Conservation (phyloP, 805 yeast species). For the Starmerella powellii region DNA sequence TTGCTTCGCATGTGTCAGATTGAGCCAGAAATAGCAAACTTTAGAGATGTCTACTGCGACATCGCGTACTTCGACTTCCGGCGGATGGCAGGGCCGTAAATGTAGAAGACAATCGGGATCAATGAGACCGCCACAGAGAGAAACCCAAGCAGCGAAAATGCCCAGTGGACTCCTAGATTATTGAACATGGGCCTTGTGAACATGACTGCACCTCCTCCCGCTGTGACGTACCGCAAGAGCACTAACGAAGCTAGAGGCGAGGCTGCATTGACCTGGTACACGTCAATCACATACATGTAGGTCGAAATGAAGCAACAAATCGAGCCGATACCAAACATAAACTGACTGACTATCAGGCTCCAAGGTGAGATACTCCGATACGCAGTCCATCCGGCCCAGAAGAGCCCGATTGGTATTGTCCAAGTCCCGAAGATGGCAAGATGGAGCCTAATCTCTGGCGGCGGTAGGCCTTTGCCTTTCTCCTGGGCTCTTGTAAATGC, state of each 20-base stretch:
- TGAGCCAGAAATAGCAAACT: too few relatives aligned
- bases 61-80: slow-evolving; percentile 8
- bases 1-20: too few relatives aligned
- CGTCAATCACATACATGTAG: slow-evolving; percentile 15
- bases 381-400: slow-evolving; percentile 18
- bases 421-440: slow-evolving; percentile 9
- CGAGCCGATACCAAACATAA: slow-evolving; percentile 14
- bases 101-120: slow-evolving; percentile 4
- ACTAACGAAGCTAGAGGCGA: slow-evolving; percentile 15
- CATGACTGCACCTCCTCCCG: slow-evolving; percentile 16
- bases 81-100: slow-evolving; percentile 10
- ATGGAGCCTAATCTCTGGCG: slow-evolving; percentile 10
- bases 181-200: slow-evolving; percentile 15
- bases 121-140: slow-evolving; percentile 9
- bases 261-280: slow-evolving; percentile 15
- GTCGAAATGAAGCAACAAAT: slow-evolving; percentile 11
- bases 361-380: slow-evolving; percentile 14
- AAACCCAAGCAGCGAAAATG: slow-evolving; percentile 9
- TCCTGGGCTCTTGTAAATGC: background rate
- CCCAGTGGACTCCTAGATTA: slow-evolving; percentile 12
- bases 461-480: background rate
- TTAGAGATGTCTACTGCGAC: slow-evolving; percentile 10
- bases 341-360: slow-evolving; percentile 11
- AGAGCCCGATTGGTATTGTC: slow-evolving; percentile 11
- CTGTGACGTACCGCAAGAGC: slow-evolving; percentile 11